Percentiles rank a stretch among this genome's conserved stretches.
phyloP scores from a whole-genome alignment of 345 rosid genomes.

The Murraya paniculata region DNA sequence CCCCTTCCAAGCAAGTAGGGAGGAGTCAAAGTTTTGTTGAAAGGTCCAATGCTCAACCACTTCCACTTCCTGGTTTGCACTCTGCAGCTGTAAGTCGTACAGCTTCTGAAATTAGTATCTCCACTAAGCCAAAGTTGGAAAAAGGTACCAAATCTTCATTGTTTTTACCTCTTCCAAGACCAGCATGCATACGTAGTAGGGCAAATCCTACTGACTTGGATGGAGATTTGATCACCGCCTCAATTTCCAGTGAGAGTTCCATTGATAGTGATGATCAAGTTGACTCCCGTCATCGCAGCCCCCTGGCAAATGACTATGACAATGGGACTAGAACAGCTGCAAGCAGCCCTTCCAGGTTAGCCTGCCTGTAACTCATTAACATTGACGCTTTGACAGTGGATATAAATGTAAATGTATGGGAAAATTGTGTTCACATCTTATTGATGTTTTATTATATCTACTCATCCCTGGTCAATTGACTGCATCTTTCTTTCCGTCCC shows the following conservation, averaged over 20 bases:
- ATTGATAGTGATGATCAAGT: constrained; percentile 48
- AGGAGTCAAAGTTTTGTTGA: constrained; percentile 57
- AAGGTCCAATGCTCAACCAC: constrained; percentile 56
- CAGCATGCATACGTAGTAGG: constrained; percentile 40
- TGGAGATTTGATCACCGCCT: constrained; percentile 42
- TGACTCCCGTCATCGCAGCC: constrained; percentile 38
- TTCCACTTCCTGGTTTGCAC: constrained; percentile 48
- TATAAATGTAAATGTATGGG: not conserved
- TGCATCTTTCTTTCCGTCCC: constrained; percentile 7
- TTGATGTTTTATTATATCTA: not conserved
- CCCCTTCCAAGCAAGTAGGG: constrained; percentile 49
- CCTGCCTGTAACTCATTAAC: constrained; percentile 8
- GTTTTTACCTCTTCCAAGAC: constrained; percentile 52
- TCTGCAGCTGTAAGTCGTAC: constrained; percentile 36
- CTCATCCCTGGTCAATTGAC: constrained; percentile 15
- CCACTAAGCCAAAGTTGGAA: constrained; percentile 33
- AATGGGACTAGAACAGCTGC: constrained; percentile 38
- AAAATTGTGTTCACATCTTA: not conserved
- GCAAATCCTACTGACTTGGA: constrained; percentile 43
- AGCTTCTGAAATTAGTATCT: constrained; percentile 40
- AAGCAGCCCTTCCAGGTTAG: constrained; percentile 49
- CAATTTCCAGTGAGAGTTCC: constrained; percentile 52
- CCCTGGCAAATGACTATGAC: constrained; percentile 48
- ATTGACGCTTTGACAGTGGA: not conserved
- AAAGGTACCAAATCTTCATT: constrained; percentile 41